Evolutionary conservation across 768 basidiomycete species (phyloP).

Genomic region (Austroboletus eburneus): DNA sequence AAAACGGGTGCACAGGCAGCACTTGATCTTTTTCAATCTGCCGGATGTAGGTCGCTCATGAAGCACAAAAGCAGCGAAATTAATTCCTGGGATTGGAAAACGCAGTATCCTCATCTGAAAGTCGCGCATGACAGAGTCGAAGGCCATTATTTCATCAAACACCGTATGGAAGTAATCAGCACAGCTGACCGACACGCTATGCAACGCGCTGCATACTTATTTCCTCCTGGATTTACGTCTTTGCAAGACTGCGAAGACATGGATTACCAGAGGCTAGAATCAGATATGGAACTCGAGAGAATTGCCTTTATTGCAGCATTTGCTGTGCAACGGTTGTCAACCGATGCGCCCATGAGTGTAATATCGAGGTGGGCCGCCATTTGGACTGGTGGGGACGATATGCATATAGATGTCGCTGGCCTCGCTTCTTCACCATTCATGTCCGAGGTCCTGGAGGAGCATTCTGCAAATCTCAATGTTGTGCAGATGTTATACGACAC

Average conservation of each 20-base stretch:
- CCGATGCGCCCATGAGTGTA: not conserved
- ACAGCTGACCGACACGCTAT: not conserved
- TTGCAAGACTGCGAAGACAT: not conserved
- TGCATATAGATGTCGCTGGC: too few relatives aligned
- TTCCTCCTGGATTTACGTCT: not conserved
- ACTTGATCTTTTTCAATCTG: conserved; percentile 25
- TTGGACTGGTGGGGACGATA: not conserved
- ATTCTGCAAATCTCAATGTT: not conserved
- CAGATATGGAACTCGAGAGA: not conserved
- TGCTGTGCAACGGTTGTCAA: conserved; percentile 1
- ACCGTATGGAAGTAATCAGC: not conserved
- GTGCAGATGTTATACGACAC: not conserved
- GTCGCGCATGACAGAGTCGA: not conserved
- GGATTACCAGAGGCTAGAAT: not conserved
- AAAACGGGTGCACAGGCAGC: conserved; percentile 45
- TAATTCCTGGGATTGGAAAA: not conserved
- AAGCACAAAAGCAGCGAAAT: conserved; percentile 13
- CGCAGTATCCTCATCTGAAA: not conserved
- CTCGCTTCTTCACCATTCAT: not conserved
- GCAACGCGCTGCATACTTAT: not conserved
- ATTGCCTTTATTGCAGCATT: conserved; percentile 1
- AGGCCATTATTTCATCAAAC: not conserved
- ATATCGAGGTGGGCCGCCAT: not conserved
- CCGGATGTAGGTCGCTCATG: conserved; percentile 35
- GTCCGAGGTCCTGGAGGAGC: not conserved